Percentiles rank a stretch among this genome's conserved stretches.
Evolutionary conservation across 306 rosid species (phyloP).

Genomic region (Luffa acutangula): DNA sequence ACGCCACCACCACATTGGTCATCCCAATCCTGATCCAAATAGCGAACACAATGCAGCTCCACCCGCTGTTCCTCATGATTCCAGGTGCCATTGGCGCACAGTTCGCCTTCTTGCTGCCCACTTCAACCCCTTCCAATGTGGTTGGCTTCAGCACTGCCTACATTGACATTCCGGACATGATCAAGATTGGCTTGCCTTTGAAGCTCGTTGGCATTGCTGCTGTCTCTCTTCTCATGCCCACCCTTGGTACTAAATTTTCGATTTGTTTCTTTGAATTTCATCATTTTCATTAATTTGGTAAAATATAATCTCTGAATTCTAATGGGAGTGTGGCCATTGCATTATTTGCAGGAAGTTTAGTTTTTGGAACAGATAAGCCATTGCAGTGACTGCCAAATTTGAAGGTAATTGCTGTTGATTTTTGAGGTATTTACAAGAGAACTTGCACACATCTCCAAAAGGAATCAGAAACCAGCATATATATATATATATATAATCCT

Average conservation of each 20-base stretch:
- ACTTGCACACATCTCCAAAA: neutral
- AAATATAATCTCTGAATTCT: neutral
- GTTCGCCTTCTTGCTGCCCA: conserved; percentile 69
- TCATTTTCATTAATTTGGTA: neutral
- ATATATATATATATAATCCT: neutral
- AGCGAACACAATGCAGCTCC: conserved; percentile 49
- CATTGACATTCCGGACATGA: conserved; percentile 59
- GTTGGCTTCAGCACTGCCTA: conserved; percentile 77
- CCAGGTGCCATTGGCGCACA: conserved; percentile 81
- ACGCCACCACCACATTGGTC: conserved; percentile 72
- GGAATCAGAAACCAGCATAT: neutral
- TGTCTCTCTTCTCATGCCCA: conserved; percentile 60
- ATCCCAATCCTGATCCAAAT: conserved; percentile 56
- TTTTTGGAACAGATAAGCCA: conserved; percentile 37
- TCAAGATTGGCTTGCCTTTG: conserved; percentile 62
- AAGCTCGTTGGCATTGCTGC: conserved; percentile 51
- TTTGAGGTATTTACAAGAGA: neutral
- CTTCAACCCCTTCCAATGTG: conserved; percentile 69
- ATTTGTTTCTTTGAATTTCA: too few relatives aligned
- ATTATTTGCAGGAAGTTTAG: conserved; percentile 47
- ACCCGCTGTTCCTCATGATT: conserved; percentile 69
- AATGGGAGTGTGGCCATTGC: neutral
- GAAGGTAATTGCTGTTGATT: neutral
- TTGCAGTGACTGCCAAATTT: conserved; percentile 6
- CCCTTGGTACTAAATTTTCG: conserved; percentile 41